These are phyloP conservation scores for Camellia oleifera DNA, from an alignment of 179 eudicot genomes.

Conservation along the genomic window DNA sequence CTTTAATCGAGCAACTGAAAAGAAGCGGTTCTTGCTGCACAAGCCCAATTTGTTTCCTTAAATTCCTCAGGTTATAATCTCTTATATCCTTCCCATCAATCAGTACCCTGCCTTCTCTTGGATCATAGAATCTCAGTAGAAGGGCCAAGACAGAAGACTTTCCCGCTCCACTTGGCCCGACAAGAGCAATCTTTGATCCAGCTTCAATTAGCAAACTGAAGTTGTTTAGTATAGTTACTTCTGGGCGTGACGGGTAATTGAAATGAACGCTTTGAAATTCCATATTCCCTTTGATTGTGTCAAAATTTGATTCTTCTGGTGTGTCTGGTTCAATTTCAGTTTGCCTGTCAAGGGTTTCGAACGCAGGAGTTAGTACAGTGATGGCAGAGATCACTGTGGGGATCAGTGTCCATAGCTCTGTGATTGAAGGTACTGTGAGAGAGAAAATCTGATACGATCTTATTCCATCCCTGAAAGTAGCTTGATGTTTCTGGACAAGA, in stretches of 20 bases:
- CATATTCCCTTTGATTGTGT: constrained; percentile 33
- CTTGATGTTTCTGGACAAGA: constrained; percentile 35
- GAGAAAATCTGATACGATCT: constrained; percentile 55
- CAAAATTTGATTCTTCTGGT: too few species aligned
- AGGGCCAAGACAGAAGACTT: constrained; percentile 51
- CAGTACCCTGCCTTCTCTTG: constrained; percentile 31
- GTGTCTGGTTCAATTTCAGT: too few species aligned
- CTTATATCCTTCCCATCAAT: constrained; percentile 40
- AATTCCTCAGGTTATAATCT: constrained; percentile 31
- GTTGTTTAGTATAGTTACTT: constrained; percentile 25
- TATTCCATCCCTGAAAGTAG: constrained; percentile 40
- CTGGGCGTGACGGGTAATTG: constrained; percentile 32
- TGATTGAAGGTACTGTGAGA: constrained; percentile 48
- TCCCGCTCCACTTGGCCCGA: constrained; percentile 36
- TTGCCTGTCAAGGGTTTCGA: too few species aligned
- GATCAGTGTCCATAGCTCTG: constrained; percentile 53
- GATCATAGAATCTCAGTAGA: constrained; percentile 47
- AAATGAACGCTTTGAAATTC: constrained; percentile 35
- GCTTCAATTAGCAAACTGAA: constrained; percentile 38
- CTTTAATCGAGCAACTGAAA: constrained; percentile 47
- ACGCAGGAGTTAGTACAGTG: too few species aligned
- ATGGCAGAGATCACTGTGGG: constrained; percentile 50
- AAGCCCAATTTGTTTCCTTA: constrained; percentile 43
- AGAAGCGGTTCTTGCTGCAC: constrained; percentile 55
- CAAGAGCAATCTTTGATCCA: constrained; percentile 47